These are phyloP conservation scores for Phytophthora citrophthora DNA, from an alignment of 352 stramenopile species.

Conservation along the genomic window DNA sequence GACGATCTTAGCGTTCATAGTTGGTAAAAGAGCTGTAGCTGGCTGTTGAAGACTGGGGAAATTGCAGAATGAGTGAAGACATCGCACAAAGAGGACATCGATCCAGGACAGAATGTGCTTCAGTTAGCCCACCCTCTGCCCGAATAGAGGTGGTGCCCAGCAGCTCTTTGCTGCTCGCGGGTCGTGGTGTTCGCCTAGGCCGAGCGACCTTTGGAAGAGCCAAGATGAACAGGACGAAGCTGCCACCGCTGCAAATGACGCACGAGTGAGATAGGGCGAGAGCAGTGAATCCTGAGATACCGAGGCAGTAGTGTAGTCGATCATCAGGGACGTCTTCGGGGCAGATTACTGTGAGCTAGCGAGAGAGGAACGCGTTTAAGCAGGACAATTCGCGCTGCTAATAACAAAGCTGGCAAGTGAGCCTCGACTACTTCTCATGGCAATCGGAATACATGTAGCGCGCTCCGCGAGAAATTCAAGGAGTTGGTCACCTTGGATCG, in stretches of 20 bases:
- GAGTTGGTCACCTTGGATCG: slow-evolving; percentile 14
- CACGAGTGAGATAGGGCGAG: slow-evolving; percentile 15
- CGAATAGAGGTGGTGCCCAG: slow-evolving; percentile 11
- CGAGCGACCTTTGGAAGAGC: background rate
- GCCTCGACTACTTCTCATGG: too few relatives aligned
- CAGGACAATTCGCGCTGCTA: too few relatives aligned
- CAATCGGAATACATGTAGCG: too few relatives aligned
- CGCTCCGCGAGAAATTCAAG: background rate
- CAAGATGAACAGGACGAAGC: slow-evolving; percentile 4
- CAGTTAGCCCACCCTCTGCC: slow-evolving; percentile 1
- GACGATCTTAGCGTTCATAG: slow-evolving; percentile 26
- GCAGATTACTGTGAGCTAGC: background rate
- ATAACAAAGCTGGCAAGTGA: too few relatives aligned
- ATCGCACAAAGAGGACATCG: background rate
- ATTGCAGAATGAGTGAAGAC: slow-evolving; percentile 31
- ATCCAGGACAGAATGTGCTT: background rate
- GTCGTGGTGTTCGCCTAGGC: background rate
- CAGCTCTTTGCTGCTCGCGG: slow-evolving; percentile 19
- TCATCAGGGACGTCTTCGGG: background rate
- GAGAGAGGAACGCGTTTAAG: too few relatives aligned
- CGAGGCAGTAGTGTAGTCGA: slow-evolving; percentile 11
- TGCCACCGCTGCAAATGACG: background rate
- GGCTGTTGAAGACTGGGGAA: slow-evolving; percentile 11
- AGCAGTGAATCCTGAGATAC: slow-evolving; percentile 29
- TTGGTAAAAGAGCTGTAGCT: slow-evolving; percentile 9